phyloP scores from a whole-genome alignment of 164 flowering plant species.

The Umbilicus rupestris region DNA sequence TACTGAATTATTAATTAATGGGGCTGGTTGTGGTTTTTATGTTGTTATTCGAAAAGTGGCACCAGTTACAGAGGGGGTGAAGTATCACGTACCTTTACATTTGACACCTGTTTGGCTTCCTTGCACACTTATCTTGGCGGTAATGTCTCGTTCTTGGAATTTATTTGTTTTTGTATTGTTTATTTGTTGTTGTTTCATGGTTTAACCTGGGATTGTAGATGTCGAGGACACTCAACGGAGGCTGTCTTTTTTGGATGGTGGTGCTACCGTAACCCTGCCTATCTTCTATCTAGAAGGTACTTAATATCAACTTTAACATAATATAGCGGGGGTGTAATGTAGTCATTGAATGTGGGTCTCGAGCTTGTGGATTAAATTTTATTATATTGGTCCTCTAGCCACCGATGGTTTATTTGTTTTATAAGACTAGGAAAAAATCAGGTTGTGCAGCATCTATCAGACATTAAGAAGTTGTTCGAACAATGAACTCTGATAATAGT shows the following conservation, averaged over 20 bases:
- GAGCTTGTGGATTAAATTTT: not conserved
- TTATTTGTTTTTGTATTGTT: not conserved
- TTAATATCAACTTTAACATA: not conserved
- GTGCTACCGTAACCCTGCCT: constrained; percentile 59
- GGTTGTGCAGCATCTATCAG: not conserved
- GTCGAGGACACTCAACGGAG: constrained; percentile 80
- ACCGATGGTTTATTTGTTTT: not conserved
- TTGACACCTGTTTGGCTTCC: constrained; percentile 62
- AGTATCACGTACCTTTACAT: constrained; percentile 34
- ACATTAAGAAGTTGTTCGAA: not conserved
- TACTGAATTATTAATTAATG: not conserved
- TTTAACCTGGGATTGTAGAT: constrained; percentile 34
- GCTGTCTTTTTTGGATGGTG: constrained; percentile 63
- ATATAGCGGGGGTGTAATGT: not conserved
- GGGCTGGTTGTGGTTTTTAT: constrained; percentile 4
- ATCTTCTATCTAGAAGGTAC: constrained; percentile 77
- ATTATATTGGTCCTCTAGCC: not conserved
- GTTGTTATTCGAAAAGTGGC: constrained; percentile 16
- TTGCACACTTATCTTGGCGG: constrained; percentile 95
- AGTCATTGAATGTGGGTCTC: not conserved
- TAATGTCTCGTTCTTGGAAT: constrained; percentile 16
- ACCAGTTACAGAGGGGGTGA: constrained; percentile 31
- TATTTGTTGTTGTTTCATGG: constrained; percentile 9
- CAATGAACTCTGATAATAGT: not conserved
- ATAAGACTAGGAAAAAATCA: too few species aligned